A percentile compares a stretch with the other conserved stretches of the same genome.
Conservation (phyloP, 2,329 filamentous ascomycete genomes). For the Ceratocystis cacaofunesta region DNA sequence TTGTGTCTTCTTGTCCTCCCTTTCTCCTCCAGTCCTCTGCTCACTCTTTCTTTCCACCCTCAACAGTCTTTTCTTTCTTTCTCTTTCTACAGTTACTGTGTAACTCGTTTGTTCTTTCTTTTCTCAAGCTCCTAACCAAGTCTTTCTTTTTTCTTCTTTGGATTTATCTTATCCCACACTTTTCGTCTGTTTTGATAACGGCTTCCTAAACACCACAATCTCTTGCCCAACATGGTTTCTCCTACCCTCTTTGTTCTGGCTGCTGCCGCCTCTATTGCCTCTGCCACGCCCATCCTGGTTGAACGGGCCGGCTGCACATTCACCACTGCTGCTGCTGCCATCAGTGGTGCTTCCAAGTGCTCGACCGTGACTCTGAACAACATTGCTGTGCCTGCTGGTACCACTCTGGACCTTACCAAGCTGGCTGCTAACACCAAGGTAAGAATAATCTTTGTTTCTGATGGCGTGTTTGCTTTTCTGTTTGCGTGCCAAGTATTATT, state of each 20-base stretch:
- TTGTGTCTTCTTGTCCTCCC: background rate
- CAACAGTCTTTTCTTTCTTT: background rate
- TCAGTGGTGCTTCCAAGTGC: constrained; percentile 35
- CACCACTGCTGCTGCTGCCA: constrained; percentile 34
- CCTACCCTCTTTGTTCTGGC: constrained; percentile 21
- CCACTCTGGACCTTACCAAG: constrained; percentile 42
- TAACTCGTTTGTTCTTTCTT: constrained; percentile 1
- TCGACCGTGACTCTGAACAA: constrained; percentile 37
- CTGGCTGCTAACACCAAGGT: constrained; percentile 34
- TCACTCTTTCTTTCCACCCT: background rate
- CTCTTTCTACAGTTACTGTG: background rate
- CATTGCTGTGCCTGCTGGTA: constrained; percentile 41
- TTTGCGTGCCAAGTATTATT: background rate
- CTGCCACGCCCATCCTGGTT: constrained; percentile 20
- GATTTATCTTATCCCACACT: background rate
- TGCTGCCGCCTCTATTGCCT: constrained; percentile 21
- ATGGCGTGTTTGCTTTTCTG: background rate
- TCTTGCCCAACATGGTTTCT: constrained; percentile 14
- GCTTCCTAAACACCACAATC: background rate
- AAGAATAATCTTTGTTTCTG: background rate
- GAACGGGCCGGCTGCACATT: constrained; percentile 34
- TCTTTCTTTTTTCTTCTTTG: constrained; percentile 8
- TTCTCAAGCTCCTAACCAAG: background rate
- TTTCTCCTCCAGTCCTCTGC: constrained; percentile 12
- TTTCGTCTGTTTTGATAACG: constrained; percentile 9